These are phyloP conservation scores for Oehlia diaphana DNA, from an alignment of 192 early-diverging fungal species.

Conservation along the genomic window DNA sequence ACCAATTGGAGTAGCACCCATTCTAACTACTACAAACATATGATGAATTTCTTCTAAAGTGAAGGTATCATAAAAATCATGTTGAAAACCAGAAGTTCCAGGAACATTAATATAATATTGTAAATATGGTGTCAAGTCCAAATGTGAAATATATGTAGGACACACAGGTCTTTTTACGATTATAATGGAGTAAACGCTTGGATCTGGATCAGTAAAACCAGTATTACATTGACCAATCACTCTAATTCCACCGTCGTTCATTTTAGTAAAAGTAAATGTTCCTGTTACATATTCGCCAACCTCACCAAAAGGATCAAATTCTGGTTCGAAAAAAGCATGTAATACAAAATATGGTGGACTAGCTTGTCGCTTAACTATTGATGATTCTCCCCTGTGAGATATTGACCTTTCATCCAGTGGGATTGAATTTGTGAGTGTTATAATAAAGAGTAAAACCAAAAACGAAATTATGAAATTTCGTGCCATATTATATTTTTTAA, in stretches of 20 bases:
- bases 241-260: background rate
- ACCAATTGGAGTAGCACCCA: background rate
- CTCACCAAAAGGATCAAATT: background rate
- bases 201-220: slow-evolving; percentile 1
- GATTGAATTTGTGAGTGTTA: background rate
- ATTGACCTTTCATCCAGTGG: background rate
- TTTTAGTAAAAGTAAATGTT: background rate
- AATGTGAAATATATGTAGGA: background rate
- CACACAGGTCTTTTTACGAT: background rate
- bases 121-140: background rate
- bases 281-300: background rate
- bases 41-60: background rate
- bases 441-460: background rate
- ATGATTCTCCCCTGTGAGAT: background rate
- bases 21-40: background rate
- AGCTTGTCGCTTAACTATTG: background rate
- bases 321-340: background rate
- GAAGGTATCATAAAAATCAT: background rate
- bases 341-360: background rate
- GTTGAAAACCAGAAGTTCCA: background rate
- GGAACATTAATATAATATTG: background rate
- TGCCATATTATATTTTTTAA: background rate
- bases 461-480: background rate
- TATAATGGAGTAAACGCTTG: background rate
- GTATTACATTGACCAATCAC: slow-evolving; percentile 20